Base-by-base conservation (phyloP, 2,329 filamentous ascomycete genomes). In the Pestalotiopsis sp. region DNA sequence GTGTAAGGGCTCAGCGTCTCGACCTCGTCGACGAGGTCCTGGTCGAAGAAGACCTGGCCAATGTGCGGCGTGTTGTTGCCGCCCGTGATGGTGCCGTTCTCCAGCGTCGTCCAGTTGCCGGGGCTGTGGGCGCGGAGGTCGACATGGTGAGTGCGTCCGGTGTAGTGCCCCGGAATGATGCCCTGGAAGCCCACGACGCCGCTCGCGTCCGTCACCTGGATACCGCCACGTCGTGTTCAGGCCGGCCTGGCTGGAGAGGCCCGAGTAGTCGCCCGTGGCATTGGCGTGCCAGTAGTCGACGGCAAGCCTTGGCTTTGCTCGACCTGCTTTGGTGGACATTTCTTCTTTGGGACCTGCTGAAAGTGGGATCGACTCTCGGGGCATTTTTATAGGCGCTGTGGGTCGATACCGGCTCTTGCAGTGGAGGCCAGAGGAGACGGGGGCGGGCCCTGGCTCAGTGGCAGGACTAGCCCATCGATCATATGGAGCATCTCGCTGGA, bases 31-130 rank as follows among this genome's bases (percentile, higher is more conserved):
- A 86, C 79, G 30, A 88, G 81, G 70, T 81, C 79, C 70, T 87
- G 82, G 73, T 88, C 84, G 72, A 87, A 85, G 79, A 86, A 88
- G 67, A 88, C 75, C 73, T 89, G 86, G n/a, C 86, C 86, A 35
- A 88, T 81, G 75, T 88, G 85, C 1, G 84, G 82, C 62, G 84
- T 80, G 52, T 77, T 78, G n/a, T 83, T 81, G 67, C 80, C 82
- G 17, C 76, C 74, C 68, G 85, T 79, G 65, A 83, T 80, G 66
- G 84, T 86, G 71, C 81, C 80, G 76, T 86, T 86, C 60, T 78
- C 69, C 58, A 82, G 78, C 14, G 79, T 68, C 20, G 71, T 69
- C 44, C 67, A 65, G 58, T 60, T 55, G 13, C 57, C 63, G 14
- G 64, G 64, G 22, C 35, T 57, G 58, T 68, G 67, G 3, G 66